Evolutionary conservation across 805 yeast genomes (phyloP), one percentile per base, ranked within the genome.

Genomic region (Monosporozyma servazzii): DNA sequence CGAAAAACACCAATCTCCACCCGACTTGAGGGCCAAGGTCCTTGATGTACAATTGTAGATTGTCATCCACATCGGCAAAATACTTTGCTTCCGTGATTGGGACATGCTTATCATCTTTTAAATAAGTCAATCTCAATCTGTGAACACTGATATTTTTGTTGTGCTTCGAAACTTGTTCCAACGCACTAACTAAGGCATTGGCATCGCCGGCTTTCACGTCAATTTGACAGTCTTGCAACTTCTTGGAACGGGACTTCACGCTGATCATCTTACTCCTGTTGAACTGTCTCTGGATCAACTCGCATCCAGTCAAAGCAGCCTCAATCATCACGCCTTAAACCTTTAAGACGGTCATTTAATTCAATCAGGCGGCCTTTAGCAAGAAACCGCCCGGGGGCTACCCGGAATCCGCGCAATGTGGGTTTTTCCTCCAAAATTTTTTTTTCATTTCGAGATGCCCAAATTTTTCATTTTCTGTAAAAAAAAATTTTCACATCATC

Each of bases 21-120:
- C 83, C 82, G 53, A 93, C 80, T 70, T 93, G 99, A 0, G 90
- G 89, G 20, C 99, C 99, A 54, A 91, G 73, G 64, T 91, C 99
- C 67, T 91, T 90, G 51, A 86, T 86, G 56, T 71, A 78, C 13
- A 89, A 71, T 13, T 70, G 74, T 23, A 73, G 60, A 36, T 73
- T 61, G 11, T 72, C 57, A 0, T 59, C 65, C 10, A 66, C 70
- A 21, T 70, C 69, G 13, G 15, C 43, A 51, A 66, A 56, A 25
- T 63, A 56, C 7, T 55, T 48, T 11, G 61, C 67, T 0, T 57
- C 48, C 18, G 52, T 45, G 23, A 69, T 55, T 11, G 72, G 63
- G 37, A 67, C 53, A 45, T 68, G 71, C 41, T 70, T 70, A 15
- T 58, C 53, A 53, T 53, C 70, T 49, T 58, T 68, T 55, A 57